Evolutionary conservation across 768 basidiomycete genomes (phyloP), one percentile per base, ranked within the genome.

Genomic region (Trametes cubensis): DNA sequence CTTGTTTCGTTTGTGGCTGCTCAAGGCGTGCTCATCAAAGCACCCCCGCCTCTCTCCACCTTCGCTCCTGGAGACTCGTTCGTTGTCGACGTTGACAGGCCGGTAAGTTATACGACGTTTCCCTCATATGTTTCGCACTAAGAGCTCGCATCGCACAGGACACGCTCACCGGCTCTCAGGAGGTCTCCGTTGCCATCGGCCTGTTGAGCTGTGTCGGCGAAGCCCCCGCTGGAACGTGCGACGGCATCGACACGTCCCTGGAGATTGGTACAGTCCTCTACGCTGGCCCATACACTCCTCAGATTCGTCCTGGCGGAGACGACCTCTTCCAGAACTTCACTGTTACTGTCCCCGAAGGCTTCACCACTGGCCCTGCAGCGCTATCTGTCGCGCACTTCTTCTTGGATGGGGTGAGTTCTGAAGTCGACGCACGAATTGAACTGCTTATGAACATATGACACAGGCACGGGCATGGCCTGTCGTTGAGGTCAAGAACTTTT

Each of bases 181-280:
- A 79, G 40, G 74, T 76, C 30, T 72, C 70, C 4, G 58, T 77
- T 30, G 74, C 73, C 50, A 75, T 79, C 54, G 72, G 70, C 0
- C 54, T 75, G 41, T 38, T 60, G 23, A 61, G 66, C 30, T 77
- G 75, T 65, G 45, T 63, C 3, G 55, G 52, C 2, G 58, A 59
- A 20, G 61, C 61, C 10, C 44, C 55, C 0, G 42, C 44, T 26
- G 65, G 50, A 21, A 28, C 51, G 28, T 73, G 71, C 65, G 63
- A 66, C 15, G 55, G 67, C 20, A 45, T 64, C 42, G 61, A 66
- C 51, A 49, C 66, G 34, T 28, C 66, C 7, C 49, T 69, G 25
- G 42, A 40, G 17, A 62, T 77, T 41, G 77, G 75, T 21, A 62
- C n/a, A 4, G 53, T 73, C 38, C 67, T 77, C 14, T 75, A 71